Evolutionary conservation across 2,329 filamentous ascomycete species (phyloP), one percentile per base, ranked within the genome.

Genomic region (Fusarium sp.): DNA sequence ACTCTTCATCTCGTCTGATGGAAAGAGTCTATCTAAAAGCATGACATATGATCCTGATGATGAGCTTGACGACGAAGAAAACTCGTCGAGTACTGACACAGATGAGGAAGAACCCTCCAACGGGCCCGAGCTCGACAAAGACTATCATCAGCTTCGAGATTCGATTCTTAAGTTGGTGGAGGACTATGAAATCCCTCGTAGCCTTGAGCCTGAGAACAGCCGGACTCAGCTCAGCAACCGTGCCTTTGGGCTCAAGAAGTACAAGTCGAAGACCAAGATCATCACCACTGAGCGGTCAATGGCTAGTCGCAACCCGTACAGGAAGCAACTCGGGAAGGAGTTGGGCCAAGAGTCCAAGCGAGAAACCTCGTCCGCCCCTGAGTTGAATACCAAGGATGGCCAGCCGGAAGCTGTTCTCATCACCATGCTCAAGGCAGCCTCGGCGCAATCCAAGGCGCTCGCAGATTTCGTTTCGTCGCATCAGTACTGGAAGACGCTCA

Each of bases 391-490:
- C n/a, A 69, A 73, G 25, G 68, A 71, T 9, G 73, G 76, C 9
- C 76, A 82, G 64, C 73, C 81, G 56, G 78, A 84, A 69, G 72
- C 83, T 0, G 82, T 89, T 6, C 77, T 92, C 10, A 82, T 91
- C 36, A 82, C 84, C 1, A 93, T 93, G 88, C 83, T 93, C 25
- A 87, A 89, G 63, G 88, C 89, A 15, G 91, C 91, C 14, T 90
- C 90, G 65, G 82, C 87, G 1, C 89, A 92, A 72, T 93, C 91
- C 51, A 87, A 91, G 66, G 87, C 89, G 21, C 86, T 90, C 58
- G 90, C 90, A 0, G 92, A 96, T 72, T 97, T 93, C 69, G 87
- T 95, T 45, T 89, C 89, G 27, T 90, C 92, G 1, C 91, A 96
- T 67, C 83, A 91, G 47, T 97, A 94, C 78, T 94, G 91, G 87